Percentiles rank a stretch among this genome's conserved stretches.
Conservation (phyloP, 2,329 filamentous ascomycete genomes). For the Leptographium galeiforme region DNA sequence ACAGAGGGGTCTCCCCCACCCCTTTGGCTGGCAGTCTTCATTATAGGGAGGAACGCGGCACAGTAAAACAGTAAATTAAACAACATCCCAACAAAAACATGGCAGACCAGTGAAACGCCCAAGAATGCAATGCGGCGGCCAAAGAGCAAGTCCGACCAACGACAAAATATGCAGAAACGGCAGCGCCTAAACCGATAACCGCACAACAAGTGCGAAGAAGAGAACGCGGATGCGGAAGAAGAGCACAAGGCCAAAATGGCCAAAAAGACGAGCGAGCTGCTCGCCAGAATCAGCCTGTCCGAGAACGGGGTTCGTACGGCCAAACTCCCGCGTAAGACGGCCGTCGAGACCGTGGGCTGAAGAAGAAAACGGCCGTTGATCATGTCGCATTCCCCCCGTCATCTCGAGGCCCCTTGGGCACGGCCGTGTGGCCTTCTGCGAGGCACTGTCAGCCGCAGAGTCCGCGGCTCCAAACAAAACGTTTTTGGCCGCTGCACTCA, state of each 20-base stretch:
- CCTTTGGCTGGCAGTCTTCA: neutral
- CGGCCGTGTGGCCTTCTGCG: slow-evolving; percentile 31
- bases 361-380: neutral
- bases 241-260: too few species aligned
- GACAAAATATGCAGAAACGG: neutral
- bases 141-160: neutral
- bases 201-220: neutral
- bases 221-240: neutral
- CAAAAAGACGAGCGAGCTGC: too few species aligned
- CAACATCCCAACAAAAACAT: neutral
- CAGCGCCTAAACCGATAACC: neutral
- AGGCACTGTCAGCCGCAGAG: slow-evolving; percentile 17
- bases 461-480: neutral
- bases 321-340: neutral
- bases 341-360: neutral
- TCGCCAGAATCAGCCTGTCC: too few species aligned
- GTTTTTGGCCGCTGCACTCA: slow-evolving; percentile 18
- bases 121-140: neutral
- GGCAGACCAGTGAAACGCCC: neutral
- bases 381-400: neutral
- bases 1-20: too few species aligned
- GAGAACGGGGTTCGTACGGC: too few species aligned
- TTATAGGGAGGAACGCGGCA: neutral
- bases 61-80: neutral
- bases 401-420: neutral